Evolutionary conservation across 2,329 filamentous ascomycete species (phyloP), one percentile per base, ranked within the genome.

Genomic region (Apiospora marii): DNA sequence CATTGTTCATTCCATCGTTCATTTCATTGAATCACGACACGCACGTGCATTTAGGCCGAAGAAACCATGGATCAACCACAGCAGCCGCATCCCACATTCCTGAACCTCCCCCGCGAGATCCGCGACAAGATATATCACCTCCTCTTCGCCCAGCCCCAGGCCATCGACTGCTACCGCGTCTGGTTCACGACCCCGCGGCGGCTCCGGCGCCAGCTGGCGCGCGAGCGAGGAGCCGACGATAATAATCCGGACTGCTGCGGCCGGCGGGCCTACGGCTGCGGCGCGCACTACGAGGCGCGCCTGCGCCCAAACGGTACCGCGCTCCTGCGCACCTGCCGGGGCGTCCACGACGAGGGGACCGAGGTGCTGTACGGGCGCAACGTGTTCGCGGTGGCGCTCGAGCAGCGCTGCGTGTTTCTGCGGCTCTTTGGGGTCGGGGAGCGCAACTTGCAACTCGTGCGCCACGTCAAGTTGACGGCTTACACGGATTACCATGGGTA

Each of bases 381-480:
- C 74, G 51, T 64, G 19, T 75, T 75, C 69, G 19, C 24, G 16
- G 48, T 74, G 5, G 43, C 27, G 4, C 53, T 75, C 27, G 73
- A 74, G 73, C 68, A 41, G 37, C 67, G 51, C 4, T 24, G 27
- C 24, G 41, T 14, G 10, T 70, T 70, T 49, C 49, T 70, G n/a
- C 67, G 71, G 14, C 72, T 74, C 51, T 75, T 74, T 48, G 24
- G 53, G 2, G 24, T 75, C 12, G 73, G 73, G 27, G 71, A 70
- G 67, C 13, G 3, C 19, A 75, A 74, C n/a, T 67, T 75, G 19
- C 44, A 71, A 10, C 71, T 70, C 4, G 34, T 75, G 4, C 68
- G 51, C 7, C 48, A 71, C 10, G 48, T 75, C 3, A 24, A 34
- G 24, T 49, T 74, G 6, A 37, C 6, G 24, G 72, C 70, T 12